Evolutionary conservation across 257 asterid species (phyloP).

Genomic region (Solanum piurae): DNA sequence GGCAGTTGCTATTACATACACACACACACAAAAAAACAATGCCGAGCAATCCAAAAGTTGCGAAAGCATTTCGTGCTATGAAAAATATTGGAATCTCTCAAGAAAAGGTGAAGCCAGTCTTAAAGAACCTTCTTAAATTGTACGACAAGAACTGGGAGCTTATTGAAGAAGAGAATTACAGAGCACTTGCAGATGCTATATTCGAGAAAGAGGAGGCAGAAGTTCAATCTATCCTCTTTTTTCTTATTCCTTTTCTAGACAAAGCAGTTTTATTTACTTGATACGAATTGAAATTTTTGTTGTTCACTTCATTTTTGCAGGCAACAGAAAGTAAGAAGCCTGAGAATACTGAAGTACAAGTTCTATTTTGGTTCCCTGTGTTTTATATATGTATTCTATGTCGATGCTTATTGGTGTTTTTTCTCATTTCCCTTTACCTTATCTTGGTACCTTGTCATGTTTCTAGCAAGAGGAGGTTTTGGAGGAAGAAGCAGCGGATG

Average conservation of each 20-base stretch:
- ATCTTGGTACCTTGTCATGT: neutral
- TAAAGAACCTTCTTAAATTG: constrained; percentile 53
- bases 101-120: constrained; percentile 60
- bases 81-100: constrained; percentile 49
- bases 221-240: constrained; percentile 13
- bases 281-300: neutral
- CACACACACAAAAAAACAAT: neutral
- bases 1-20: constrained; percentile 9
- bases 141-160: constrained; percentile 69
- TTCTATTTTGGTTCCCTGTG: neutral
- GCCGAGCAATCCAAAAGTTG: constrained; percentile 36
- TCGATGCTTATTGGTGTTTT: neutral
- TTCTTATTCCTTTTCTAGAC: neutral
- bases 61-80: constrained; percentile 69
- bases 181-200: constrained; percentile 82
- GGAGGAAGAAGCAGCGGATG: constrained; percentile 37
- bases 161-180: constrained; percentile 72
- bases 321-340: constrained; percentile 2
- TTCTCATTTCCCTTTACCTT: neutral
- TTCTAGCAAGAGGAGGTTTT: constrained; percentile 9
- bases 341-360: constrained; percentile 2
- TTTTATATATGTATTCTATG: neutral
- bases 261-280: neutral
- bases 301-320: neutral
- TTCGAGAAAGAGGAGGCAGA: constrained; percentile 54